Percentiles rank a stretch among this genome's conserved stretches.
Evolutionary conservation across 345 rosid species (phyloP).

Genomic region (Cardamine occulta): DNA sequence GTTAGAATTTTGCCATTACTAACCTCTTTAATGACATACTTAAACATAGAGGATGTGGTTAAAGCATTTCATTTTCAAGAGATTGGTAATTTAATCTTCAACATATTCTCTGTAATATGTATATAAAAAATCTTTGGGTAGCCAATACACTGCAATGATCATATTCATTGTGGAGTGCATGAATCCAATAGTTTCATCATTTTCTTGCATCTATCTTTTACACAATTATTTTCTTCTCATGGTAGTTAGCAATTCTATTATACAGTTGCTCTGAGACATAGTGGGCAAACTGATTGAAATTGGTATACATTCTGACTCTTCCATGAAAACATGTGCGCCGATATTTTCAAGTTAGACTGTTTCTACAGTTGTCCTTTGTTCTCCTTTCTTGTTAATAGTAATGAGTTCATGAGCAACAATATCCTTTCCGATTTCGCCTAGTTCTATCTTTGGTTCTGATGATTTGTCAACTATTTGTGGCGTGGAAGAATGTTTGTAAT

Average conservation of each 20-base stretch:
- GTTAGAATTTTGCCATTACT: too few species aligned
- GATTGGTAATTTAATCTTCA: background rate
- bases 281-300: constrained; percentile 9
- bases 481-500: constrained; percentile 42
- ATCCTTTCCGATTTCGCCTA: constrained; percentile 20
- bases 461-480: constrained; percentile 28
- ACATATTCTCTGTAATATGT: background rate
- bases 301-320: background rate
- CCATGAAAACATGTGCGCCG: background rate
- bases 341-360: background rate
- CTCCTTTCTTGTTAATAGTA: constrained; percentile 30
- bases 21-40: too few species aligned
- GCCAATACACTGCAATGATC: background rate
- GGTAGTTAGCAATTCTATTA: background rate
- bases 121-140: background rate
- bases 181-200: background rate
- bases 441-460: constrained; percentile 29
- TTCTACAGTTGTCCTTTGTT: constrained; percentile 13
- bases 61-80: background rate
- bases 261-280: constrained; percentile 25
- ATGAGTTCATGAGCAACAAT: constrained; percentile 39
- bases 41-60: background rate
- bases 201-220: background rate
- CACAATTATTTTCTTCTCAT: background rate
- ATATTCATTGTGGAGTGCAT: background rate